These are phyloP conservation scores for Blastocystis sp. DNA, from an alignment of 352 stramenopile species.

Conservation along the genomic window DNA sequence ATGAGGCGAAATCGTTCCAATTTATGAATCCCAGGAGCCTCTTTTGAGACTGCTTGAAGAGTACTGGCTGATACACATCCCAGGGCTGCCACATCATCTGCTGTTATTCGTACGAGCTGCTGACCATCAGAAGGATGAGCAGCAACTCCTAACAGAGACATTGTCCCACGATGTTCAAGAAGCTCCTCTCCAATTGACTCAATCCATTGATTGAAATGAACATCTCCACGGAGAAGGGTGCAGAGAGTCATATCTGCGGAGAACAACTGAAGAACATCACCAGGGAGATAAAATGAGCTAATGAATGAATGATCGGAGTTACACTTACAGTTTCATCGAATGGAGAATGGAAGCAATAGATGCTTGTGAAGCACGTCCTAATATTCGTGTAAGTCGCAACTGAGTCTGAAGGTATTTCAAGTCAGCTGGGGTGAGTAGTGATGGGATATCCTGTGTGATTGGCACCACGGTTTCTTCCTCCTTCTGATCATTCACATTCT, in stretches of 20 bases:
- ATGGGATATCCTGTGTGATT: not conserved
- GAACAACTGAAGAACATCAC: not conserved
- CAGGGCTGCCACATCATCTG: not conserved
- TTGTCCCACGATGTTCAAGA: not conserved
- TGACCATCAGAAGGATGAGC: not conserved
- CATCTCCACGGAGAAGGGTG: not conserved
- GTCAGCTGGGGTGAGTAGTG: not conserved
- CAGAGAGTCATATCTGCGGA: not conserved
- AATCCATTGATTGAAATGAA: not conserved
- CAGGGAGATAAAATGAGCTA: constrained; percentile 11
- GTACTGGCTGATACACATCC: not conserved
- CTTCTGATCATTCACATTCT: not conserved
- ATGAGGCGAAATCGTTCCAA: not conserved
- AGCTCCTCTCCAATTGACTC: not conserved
- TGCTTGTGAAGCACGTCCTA: not conserved
- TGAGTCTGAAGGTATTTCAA: constrained; percentile 2
- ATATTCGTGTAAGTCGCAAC: not conserved
- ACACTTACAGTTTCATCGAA: not conserved
- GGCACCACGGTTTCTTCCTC: not conserved
- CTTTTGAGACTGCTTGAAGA: not conserved
- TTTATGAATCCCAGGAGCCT: not conserved
- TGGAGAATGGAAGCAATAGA: not conserved
- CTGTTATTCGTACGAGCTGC: not conserved
- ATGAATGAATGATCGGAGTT: not conserved
- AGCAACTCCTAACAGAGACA: constrained; percentile 21